These are phyloP conservation scores for Brassica carinata DNA, from an alignment of 345 rosid genomes.

Conservation along the genomic window DNA sequence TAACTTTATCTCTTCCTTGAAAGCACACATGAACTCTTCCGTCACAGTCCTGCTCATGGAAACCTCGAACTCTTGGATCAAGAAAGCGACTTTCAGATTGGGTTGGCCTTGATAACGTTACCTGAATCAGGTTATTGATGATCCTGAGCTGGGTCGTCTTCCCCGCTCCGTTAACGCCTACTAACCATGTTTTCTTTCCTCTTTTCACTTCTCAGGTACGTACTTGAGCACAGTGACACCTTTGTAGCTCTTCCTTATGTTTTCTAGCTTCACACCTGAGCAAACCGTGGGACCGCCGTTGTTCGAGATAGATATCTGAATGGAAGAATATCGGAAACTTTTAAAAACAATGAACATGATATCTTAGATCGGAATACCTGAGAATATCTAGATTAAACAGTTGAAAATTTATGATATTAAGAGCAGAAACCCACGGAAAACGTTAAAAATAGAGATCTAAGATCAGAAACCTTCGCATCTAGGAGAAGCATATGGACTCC, in stretches of 20 bases:
- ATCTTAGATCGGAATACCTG: too few species aligned
- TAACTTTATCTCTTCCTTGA: slow-evolving; percentile 77
- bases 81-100: slow-evolving; percentile 64
- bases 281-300: slow-evolving; percentile 58
- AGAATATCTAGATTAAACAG: too few species aligned
- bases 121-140: slow-evolving; percentile 82
- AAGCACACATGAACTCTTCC: slow-evolving; percentile 86
- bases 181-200: slow-evolving; percentile 80
- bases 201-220: slow-evolving; percentile 88
- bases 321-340: too few species aligned
- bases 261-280: slow-evolving; percentile 80
- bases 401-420: too few species aligned
- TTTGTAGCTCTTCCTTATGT: slow-evolving; percentile 71
- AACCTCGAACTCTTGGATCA: slow-evolving; percentile 91
- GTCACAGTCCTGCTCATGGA: slow-evolving; percentile 69
- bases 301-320: too few species aligned
- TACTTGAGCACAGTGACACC: slow-evolving; percentile 77
- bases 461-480: too few species aligned
- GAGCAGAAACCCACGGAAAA: too few species aligned
- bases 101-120: slow-evolving; percentile 68
- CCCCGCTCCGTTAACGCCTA: slow-evolving; percentile 29
- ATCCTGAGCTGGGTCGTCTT: slow-evolving; percentile 42
- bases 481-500: too few species aligned
- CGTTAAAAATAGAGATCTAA: too few species aligned
- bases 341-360: too few species aligned